A percentile compares a stretch with the other conserved stretches of the same genome.
Conservation (phyloP, 176 grass and related monocot genomes). For the Raddia guianensis region DNA sequence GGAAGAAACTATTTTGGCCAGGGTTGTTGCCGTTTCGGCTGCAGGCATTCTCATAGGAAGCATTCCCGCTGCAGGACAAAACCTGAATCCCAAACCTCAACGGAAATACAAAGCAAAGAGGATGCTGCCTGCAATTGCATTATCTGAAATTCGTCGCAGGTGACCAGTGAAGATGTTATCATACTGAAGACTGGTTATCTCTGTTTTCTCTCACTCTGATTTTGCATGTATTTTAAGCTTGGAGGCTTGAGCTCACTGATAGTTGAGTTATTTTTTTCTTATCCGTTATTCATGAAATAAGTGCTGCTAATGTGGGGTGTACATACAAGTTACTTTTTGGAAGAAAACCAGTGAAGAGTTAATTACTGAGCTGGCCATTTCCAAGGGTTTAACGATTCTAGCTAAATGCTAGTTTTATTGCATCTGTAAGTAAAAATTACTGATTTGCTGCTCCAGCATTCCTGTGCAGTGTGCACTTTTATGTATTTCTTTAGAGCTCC, state of each 20-base stretch:
- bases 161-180: conserved; percentile 9
- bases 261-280: conserved; percentile 15
- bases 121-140: conserved; percentile 6
- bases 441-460: not conserved
- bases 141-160: not conserved
- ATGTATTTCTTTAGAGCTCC: not conserved
- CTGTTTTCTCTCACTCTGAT: not conserved
- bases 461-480: not conserved
- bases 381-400: conserved; percentile 2
- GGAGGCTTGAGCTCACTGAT: conserved; percentile 8
- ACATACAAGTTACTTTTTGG: conserved; percentile 23
- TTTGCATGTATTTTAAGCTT: not conserved
- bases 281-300: conserved; percentile 32
- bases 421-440: not conserved
- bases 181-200: conserved; percentile 1
- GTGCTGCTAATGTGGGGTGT: conserved; percentile 17
- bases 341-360: conserved; percentile 2
- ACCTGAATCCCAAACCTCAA: not conserved
- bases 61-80: conserved; percentile 9
- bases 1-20: not conserved
- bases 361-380: not conserved
- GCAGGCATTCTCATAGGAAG: conserved; percentile 30
- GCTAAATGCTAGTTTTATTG: not conserved
- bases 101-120: not conserved
- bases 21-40: conserved; percentile 11